These are phyloP conservation scores for Leptomonas pyrrhocoris DNA, from an alignment of 208 protist genomes.

Conservation along the genomic window DNA sequence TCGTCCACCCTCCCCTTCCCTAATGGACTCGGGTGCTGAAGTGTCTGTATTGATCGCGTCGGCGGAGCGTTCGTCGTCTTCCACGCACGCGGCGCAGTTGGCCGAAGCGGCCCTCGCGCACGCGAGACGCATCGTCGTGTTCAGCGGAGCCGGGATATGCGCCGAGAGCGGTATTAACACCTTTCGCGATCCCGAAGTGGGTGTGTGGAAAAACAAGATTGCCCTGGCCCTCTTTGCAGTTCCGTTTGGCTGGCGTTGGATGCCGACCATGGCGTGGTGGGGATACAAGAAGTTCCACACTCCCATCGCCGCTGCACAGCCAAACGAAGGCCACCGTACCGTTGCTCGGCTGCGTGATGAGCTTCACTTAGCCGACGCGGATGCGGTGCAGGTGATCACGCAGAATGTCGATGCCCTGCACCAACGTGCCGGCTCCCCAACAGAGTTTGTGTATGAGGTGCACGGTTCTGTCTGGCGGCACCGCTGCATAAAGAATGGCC, in stretches of 20 bases:
- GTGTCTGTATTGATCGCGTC: too few species aligned
- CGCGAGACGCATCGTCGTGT: constrained; percentile 32
- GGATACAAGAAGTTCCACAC: constrained; percentile 34
- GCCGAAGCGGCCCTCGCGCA: constrained; percentile 20
- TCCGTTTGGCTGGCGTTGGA: constrained; percentile 40
- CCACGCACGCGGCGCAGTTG: background rate
- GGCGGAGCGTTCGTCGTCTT: background rate
- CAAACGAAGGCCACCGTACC: constrained; percentile 42
- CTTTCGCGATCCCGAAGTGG: constrained; percentile 44
- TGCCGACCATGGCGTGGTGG: constrained; percentile 24
- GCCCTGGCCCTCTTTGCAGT: constrained; percentile 30
- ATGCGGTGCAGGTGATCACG: constrained; percentile 42
- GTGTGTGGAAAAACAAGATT: constrained; percentile 39
- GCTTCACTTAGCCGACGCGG: background rate
- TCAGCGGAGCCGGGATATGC: constrained; percentile 52
- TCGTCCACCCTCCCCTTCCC: too few species aligned
- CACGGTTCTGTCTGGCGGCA: constrained; percentile 48
- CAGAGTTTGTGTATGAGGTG: constrained; percentile 32
- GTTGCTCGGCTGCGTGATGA: constrained; percentile 20
- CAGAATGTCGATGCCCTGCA: constrained; percentile 68
- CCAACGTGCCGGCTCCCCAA: constrained; percentile 34
- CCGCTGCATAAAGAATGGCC: constrained; percentile 31
- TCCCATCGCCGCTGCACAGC: constrained; percentile 33
- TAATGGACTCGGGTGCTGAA: too few species aligned
- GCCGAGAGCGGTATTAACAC: constrained; percentile 57